Conservation (phyloP, 148 eudicot genomes). For the Dianthus caryophyllus region DNA sequence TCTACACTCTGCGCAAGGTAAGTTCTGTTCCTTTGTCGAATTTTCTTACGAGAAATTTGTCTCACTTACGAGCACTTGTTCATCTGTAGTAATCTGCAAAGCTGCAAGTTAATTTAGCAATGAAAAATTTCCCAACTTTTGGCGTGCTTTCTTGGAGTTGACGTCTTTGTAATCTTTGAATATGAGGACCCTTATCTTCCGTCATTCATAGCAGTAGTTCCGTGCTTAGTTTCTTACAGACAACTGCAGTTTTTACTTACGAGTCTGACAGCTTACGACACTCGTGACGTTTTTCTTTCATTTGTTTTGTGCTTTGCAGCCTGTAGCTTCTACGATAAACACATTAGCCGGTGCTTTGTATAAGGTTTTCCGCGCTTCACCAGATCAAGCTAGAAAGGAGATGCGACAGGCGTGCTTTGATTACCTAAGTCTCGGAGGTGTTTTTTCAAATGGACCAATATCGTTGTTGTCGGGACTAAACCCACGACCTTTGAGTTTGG, state of each 20-base stretch:
- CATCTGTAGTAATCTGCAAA: background rate
- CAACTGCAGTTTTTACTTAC: background rate
- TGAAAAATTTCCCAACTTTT: too few species aligned
- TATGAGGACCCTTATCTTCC: too few species aligned
- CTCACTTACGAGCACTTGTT: background rate
- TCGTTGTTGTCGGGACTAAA: constrained; percentile 77
- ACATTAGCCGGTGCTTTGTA: constrained; percentile 84
- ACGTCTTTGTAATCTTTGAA: too few species aligned
- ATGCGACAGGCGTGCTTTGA: constrained; percentile 90
- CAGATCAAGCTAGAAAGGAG: constrained; percentile 70
- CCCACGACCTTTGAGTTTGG: constrained; percentile 79
- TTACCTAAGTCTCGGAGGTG: constrained; percentile 79
- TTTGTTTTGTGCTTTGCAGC: constrained; percentile 35
- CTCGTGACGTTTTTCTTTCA: background rate
- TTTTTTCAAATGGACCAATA: constrained; percentile 68
- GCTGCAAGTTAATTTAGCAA: too few species aligned
- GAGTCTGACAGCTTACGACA: background rate
- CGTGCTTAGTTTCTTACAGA: background rate
- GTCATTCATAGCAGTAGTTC: too few species aligned
- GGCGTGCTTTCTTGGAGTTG: too few species aligned
- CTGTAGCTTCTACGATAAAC: constrained; percentile 88
- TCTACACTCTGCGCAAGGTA: constrained; percentile 83
- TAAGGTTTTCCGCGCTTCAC: constrained; percentile 69
- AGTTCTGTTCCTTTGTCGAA: constrained; percentile 3
- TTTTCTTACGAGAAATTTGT: background rate